Evolutionary conservation across 2,329 filamentous ascomycete species (phyloP), one percentile per base, ranked within the genome.

Genomic region (Stachybotrys chlorohalonatus): DNA sequence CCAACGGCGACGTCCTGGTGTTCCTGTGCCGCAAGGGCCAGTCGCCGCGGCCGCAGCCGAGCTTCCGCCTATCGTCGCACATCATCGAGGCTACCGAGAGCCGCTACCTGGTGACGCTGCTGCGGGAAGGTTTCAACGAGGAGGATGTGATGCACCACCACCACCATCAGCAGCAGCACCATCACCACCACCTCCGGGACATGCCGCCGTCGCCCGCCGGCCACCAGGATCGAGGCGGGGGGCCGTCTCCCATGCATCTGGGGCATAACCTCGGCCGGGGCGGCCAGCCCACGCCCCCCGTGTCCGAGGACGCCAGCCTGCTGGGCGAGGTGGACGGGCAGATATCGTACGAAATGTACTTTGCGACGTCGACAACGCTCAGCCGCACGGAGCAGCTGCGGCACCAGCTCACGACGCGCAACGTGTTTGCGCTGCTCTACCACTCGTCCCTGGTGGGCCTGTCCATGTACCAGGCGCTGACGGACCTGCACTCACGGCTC

Each of bases 401-500:
- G 1, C 76, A 86, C 58, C 82, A 85, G 59, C 75, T 88, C 50
- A 84, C 85, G 0, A 85, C 85, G 1, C 79, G 86, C 17, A 89
- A 89, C 61, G 79, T 88, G 49, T 83, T 89, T 60, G 85, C 85
- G 0, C 68, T 88, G 39, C 67, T 88, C 2, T 84, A 82, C 61
- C 77, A 82, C 52, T 80, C 81, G 24, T 84, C 85, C 0, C 73
- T 89, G 0, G 84, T 89, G 2, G 86, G 86, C 0, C 63, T 81
- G 1, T 83, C 84, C 5, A 66, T 89, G 0, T 80, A 78, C 59
- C 82, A 87, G 60, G 83, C 85, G 42, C 69, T 89, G 6, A 73
- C 73, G 0, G 85, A 87, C 60, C 70, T 89, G 0, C 82, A 84
- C 46, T 70, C 76, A 7, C 79, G 85, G 2, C 76, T 87, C 7